Evolutionary conservation across 164 flowering plant genomes (phyloP).

Genomic region (Dillenia suffruticosa): DNA sequence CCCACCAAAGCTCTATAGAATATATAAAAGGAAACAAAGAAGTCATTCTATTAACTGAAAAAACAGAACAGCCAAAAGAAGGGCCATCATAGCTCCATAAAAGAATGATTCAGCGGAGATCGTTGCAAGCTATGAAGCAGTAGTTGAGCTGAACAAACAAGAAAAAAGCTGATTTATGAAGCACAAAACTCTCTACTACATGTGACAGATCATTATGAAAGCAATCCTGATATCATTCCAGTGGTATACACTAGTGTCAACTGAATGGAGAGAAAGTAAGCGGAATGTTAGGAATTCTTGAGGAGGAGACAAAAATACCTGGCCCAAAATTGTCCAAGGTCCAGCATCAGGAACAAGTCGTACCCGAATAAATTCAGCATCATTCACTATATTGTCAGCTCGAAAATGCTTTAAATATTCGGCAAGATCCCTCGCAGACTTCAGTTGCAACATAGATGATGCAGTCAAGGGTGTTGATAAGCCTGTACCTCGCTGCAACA

Average conservation of each 20-base stretch:
- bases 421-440: conserved; percentile 52
- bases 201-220: too few species aligned
- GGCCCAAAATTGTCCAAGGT: conserved; percentile 89
- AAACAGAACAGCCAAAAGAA: neutral
- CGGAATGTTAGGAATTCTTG: too few species aligned
- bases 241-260: too few species aligned
- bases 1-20: conserved; percentile 89
- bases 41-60: neutral
- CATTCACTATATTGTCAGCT: conserved; percentile 94
- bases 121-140: too few species aligned
- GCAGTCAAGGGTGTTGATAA: conserved; percentile 81
- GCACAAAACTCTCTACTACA: too few species aligned
- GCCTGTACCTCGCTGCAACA: conserved; percentile 92
- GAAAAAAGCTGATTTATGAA: too few species aligned
- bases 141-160: too few species aligned
- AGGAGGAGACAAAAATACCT: conserved; percentile 35
- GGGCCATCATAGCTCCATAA: too few species aligned
- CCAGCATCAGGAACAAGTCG: conserved; percentile 72
- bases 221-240: too few species aligned
- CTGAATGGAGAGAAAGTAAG: too few species aligned
- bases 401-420: conserved; percentile 82
- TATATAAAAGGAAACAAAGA: conserved; percentile 1
- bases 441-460: conserved; percentile 77
- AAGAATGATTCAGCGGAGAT: too few species aligned
- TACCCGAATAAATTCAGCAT: conserved; percentile 90